A percentile compares a stretch with the other conserved stretches of the same genome.
Evolutionary conservation across 2,329 filamentous ascomycete species (phyloP).

Genomic region (Microdochium nivale): DNA sequence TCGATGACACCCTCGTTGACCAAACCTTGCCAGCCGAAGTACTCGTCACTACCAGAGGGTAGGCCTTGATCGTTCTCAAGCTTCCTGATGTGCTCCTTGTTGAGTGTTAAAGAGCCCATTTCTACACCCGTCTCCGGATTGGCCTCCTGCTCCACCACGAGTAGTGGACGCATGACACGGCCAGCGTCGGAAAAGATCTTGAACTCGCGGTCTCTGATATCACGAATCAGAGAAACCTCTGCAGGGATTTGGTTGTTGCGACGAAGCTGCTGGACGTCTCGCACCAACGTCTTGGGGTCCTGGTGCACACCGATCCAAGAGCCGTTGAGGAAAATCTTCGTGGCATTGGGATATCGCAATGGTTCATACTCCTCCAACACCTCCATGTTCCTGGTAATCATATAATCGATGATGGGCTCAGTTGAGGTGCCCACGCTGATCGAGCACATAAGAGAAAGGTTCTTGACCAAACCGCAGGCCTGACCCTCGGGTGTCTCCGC

Average conservation of each 20-base stretch:
- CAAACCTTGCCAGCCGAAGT: constrained; percentile 83
- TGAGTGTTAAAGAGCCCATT: constrained; percentile 70
- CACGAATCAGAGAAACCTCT: constrained; percentile 89
- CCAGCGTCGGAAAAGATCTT: constrained; percentile 98
- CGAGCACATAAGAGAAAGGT: constrained; percentile 95
- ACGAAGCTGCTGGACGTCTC: constrained; percentile 67
- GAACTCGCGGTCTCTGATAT: constrained; percentile 96
- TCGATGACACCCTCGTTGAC: constrained; percentile 82
- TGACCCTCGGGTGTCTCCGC: constrained; percentile 97
- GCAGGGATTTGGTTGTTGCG: constrained; percentile 77
- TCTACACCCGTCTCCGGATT: constrained; percentile 51
- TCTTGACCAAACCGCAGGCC: constrained; percentile 97
- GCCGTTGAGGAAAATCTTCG: constrained; percentile 97
- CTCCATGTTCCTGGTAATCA: constrained; percentile 94
- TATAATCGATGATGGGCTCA: constrained; percentile 86
- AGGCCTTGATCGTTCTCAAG: constrained; percentile 67
- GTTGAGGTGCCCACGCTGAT: constrained; percentile 91
- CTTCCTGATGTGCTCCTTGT: constrained; percentile 68
- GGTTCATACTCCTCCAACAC: constrained; percentile 92
- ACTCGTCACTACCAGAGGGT: constrained; percentile 48
- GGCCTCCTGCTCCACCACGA: constrained; percentile 84
- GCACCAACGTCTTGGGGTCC: constrained; percentile 78
- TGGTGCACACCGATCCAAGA: constrained; percentile 96
- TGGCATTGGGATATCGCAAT: constrained; percentile 77
- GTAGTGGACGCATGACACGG: constrained; percentile 86